These are phyloP conservation scores for Cucumis cinereus DNA, from an alignment of 306 rosid genomes.

Conservation along the genomic window DNA sequence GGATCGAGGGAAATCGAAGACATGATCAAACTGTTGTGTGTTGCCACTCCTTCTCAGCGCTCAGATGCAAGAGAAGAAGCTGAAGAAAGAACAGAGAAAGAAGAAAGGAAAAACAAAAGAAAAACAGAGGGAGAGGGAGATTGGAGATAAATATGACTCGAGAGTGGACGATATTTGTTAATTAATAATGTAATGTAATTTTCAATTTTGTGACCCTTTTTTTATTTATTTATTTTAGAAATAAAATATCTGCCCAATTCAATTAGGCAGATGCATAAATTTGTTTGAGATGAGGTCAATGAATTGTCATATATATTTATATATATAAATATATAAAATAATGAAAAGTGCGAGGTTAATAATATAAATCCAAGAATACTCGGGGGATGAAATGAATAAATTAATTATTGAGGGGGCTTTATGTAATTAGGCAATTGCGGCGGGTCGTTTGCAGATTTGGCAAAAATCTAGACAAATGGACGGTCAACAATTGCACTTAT, in stretches of 20 bases:
- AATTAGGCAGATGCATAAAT: not conserved
- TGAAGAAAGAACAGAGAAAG: not conserved
- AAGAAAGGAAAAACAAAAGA: not conserved
- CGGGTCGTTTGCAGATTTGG: not conserved
- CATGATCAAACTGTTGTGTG: slow-evolving; percentile 19
- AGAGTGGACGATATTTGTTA: slow-evolving; percentile 1
- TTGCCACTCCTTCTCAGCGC: not conserved
- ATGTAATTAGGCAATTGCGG: not conserved
- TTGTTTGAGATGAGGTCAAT: too few relatives aligned
- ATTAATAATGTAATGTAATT: not conserved
- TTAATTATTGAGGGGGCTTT: not conserved
- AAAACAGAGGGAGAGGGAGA: not conserved
- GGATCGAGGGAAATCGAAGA: slow-evolving; percentile 34
- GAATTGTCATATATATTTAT: too few relatives aligned
- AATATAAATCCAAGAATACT: not conserved
- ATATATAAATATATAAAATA: too few relatives aligned
- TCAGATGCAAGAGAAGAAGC: not conserved
- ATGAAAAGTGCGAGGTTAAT: too few relatives aligned
- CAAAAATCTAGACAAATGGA: not conserved
- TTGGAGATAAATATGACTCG: not conserved
- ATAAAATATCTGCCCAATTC: not conserved
- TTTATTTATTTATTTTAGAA: not conserved
- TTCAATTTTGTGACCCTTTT: not conserved
- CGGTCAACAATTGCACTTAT: not conserved
- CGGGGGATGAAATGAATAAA: not conserved